Conservation (phyloP, 2,329 filamentous ascomycete species). For the Coniochaeta sp. region DNA sequence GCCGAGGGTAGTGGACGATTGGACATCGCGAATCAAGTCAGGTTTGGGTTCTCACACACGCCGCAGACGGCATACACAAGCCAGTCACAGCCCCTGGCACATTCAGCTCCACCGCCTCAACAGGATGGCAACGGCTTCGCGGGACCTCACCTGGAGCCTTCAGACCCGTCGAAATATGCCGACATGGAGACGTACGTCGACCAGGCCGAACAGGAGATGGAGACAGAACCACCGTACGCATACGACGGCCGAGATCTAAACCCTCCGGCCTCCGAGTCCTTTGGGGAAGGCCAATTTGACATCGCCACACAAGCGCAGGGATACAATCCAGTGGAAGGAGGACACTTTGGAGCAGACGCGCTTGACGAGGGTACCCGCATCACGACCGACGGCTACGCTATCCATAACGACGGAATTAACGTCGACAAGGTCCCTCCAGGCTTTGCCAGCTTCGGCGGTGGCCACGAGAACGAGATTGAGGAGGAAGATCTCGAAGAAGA, state of each 20-base stretch:
- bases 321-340: constrained; percentile 15
- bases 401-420: constrained; percentile 7
- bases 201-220: constrained; percentile 8
- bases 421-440: constrained; percentile 12
- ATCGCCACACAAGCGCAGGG: constrained; percentile 10
- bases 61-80: constrained; percentile 3
- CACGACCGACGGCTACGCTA: constrained; percentile 4
- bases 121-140: constrained; percentile 10
- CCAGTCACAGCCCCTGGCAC: background rate
- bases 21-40: constrained; percentile 18
- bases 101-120: background rate
- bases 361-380: constrained; percentile 10
- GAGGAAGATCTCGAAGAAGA: background rate
- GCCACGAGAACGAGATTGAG: background rate
- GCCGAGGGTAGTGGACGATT: constrained; percentile 5
- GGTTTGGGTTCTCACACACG: constrained; percentile 20
- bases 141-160: constrained; percentile 9
- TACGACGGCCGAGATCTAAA: constrained; percentile 1
- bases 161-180: constrained; percentile 7
- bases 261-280: constrained; percentile 8
- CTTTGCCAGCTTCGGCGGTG: constrained; percentile 14
- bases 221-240: constrained; percentile 4
- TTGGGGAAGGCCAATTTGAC: constrained; percentile 12
- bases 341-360: constrained; percentile 14
- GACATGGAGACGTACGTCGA: constrained; percentile 10